phyloP scores from a whole-genome alignment of 2,329 filamentous ascomycete genomes.

The Chaetomium olivaceum region DNA sequence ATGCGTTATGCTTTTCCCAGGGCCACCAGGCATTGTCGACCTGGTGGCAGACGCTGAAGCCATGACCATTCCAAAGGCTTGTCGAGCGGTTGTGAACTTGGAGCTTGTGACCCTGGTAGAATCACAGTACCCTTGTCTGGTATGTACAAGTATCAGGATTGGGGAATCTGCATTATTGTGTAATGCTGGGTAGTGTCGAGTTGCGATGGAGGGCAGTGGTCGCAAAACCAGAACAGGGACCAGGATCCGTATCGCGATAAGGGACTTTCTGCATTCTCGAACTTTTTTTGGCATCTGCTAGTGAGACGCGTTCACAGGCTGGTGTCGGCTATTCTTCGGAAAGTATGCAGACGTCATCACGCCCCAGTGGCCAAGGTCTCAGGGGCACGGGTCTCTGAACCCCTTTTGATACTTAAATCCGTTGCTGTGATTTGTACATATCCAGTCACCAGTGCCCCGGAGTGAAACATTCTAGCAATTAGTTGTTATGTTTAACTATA shows the following conservation, averaged over 20 bases:
- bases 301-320: slow-evolving; percentile 21
- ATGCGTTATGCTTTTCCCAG: slow-evolving; percentile 11
- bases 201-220: slow-evolving; percentile 3
- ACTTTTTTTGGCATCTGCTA: slow-evolving; percentile 18
- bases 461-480: no score
- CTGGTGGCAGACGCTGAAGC: slow-evolving; percentile 28
- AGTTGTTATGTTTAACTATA: no score
- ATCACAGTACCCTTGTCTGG: neutral
- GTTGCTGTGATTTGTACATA: no score
- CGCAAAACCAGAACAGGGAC: slow-evolving; percentile 6
- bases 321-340: slow-evolving; percentile 23
- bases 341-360: slow-evolving; percentile 12
- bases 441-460: no score
- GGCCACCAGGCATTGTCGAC: slow-evolving; percentile 24
- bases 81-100: neutral
- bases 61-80: slow-evolving; percentile 20
- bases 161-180: neutral
- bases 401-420: neutral
- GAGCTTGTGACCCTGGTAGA: neutral
- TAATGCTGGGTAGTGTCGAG: neutral
- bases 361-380: neutral
- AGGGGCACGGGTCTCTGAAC: neutral
- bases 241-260: slow-evolving; percentile 24
- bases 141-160: neutral
- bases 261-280: neutral